Evolutionary conservation across 108 stramenopile genomes (phyloP).

Genomic region (Cyclotella cryptica): DNA sequence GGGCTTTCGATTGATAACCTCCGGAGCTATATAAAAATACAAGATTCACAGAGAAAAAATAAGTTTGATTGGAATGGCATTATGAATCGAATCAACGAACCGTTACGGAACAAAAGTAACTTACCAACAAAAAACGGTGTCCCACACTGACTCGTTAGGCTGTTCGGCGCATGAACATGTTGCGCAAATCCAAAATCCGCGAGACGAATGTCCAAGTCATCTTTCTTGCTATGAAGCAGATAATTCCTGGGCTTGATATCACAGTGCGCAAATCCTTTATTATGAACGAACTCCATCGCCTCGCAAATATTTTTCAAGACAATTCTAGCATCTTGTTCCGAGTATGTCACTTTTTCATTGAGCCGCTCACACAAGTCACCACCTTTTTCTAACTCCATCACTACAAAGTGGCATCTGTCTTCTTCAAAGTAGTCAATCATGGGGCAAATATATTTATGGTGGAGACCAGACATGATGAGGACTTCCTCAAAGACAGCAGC

Average conservation of each 20-base stretch:
- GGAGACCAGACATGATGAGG: constrained; percentile 87
- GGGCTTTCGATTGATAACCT: constrained; percentile 77
- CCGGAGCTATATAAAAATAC: constrained; percentile 53
- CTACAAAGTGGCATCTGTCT: constrained; percentile 88
- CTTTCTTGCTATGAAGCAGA: constrained; percentile 78
- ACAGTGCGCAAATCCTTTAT: constrained; percentile 82
- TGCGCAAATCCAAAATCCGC: constrained; percentile 97
- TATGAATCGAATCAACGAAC: not conserved
- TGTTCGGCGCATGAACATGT: constrained; percentile 79
- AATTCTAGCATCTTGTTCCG: constrained; percentile 87
- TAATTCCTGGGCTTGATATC: constrained; percentile 96
- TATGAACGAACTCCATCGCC: constrained; percentile 87
- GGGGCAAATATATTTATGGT: constrained; percentile 92
- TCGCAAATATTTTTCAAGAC: constrained; percentile 83
- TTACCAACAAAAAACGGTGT: constrained; percentile 94
- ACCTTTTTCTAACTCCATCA: constrained; percentile 93
- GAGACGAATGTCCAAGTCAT: constrained; percentile 88
- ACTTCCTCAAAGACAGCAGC: constrained; percentile 94
- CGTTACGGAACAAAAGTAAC: not conserved
- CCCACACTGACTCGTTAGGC: constrained; percentile 90
- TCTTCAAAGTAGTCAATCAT: constrained; percentile 96
- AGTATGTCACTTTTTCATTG: constrained; percentile 87
- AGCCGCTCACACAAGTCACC: constrained; percentile 95
- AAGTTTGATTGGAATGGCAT: not conserved
- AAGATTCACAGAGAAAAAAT: not conserved